These are phyloP conservation scores for Plasmodium sp. DNA, from an alignment of 169 alveolate genomes.

Conservation along the genomic window DNA sequence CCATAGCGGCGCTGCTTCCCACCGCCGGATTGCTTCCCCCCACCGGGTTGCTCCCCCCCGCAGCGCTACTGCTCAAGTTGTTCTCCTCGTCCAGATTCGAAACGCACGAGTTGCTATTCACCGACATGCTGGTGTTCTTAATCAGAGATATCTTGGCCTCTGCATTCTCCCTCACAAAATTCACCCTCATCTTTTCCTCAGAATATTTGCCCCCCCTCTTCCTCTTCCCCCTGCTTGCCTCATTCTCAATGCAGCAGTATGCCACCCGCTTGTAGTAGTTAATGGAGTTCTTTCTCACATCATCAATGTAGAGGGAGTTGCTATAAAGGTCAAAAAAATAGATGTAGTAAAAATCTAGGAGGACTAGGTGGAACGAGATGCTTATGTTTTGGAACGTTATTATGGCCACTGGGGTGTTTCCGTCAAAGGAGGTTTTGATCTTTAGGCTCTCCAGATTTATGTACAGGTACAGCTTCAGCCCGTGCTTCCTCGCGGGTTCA, in stretches of 20 bases:
- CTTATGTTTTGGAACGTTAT: slow-evolving; percentile 62
- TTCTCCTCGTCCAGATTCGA: not conserved
- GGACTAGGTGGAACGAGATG: slow-evolving; percentile 58
- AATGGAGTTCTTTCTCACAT: slow-evolving; percentile 46
- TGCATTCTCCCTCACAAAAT: not conserved
- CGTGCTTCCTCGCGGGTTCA: slow-evolving; percentile 16
- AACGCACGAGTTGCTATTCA: not conserved
- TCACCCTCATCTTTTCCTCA: not conserved
- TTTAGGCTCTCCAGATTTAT: slow-evolving; percentile 68
- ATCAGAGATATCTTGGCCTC: not conserved
- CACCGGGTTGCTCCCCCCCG: not conserved
- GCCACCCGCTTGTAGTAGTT: slow-evolving; percentile 75
- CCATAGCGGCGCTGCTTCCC: not conserved
- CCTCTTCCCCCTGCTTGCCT: not conserved
- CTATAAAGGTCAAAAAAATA: slow-evolving; percentile 68
- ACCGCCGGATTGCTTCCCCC: not conserved
- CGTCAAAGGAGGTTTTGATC: slow-evolving; percentile 64
- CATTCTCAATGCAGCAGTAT: slow-evolving; percentile 70
- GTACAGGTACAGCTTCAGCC: slow-evolving; percentile 39
- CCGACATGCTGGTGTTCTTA: not conserved
- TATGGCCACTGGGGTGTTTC: slow-evolving; percentile 54
- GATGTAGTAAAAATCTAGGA: slow-evolving; percentile 59
- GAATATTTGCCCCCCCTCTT: not conserved
- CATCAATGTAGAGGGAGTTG: slow-evolving; percentile 71
- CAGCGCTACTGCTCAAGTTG: not conserved